Conservation (phyloP, 2,329 filamentous ascomycete genomes). For the Biscogniauxia sp. region DNA sequence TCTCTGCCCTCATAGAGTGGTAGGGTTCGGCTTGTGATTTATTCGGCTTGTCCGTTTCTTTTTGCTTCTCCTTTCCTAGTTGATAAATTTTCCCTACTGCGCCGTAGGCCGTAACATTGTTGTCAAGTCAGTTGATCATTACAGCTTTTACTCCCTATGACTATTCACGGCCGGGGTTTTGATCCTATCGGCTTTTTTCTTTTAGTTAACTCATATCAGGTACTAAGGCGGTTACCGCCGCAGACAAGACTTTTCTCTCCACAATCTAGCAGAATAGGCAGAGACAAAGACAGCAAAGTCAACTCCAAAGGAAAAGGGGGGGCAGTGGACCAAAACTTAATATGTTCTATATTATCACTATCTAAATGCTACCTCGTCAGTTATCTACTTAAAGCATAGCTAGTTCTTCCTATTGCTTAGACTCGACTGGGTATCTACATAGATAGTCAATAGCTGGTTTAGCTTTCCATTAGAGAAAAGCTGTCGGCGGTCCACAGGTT, state of each 20-base stretch:
- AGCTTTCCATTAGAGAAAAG: not conserved
- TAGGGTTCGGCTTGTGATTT: conserved; percentile 3
- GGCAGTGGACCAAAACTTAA: not conserved
- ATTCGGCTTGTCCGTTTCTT: conserved; percentile 1
- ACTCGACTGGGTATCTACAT: not conserved
- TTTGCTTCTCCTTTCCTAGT: not conserved
- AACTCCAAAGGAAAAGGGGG: not conserved
- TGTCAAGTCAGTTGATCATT: not conserved
- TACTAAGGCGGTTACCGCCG: not conserved
- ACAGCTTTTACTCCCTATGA: not conserved
- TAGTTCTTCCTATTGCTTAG: not conserved
- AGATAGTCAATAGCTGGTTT: not conserved
- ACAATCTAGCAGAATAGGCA: not conserved
- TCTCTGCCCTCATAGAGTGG: not conserved
- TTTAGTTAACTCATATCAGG: not conserved
- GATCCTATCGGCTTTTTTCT: not conserved
- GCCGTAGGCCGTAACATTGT: not conserved
- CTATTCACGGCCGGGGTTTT: not conserved
- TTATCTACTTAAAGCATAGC: not conserved
- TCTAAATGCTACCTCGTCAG: not conserved
- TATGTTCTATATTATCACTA: not conserved
- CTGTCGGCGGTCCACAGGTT: not conserved
- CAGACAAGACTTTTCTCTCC: not conserved
- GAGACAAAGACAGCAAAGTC: not conserved
- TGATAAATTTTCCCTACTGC: no score